A percentile compares a stretch with the other conserved stretches of the same genome.
phyloP scores from a whole-genome alignment of 1,284 basidiomycete genomes.

The Meira miltonrushii region DNA sequence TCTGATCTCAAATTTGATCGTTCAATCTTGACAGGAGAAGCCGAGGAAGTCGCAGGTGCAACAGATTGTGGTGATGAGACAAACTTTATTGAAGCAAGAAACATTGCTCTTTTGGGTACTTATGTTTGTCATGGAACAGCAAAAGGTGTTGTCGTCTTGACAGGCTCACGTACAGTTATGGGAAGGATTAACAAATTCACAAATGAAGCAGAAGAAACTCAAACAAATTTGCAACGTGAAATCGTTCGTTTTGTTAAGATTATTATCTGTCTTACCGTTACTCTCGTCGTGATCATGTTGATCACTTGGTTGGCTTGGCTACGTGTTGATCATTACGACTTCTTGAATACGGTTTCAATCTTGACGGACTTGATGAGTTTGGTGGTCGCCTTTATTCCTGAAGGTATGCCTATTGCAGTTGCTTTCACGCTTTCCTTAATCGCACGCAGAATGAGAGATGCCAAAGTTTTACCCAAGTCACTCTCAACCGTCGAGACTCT shows the following conservation, averaged over 20 bases:
- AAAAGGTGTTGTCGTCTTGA: conserved; percentile 37
- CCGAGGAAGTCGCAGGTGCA: conserved; percentile 29
- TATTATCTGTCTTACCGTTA: conserved; percentile 62
- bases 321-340: conserved; percentile 56
- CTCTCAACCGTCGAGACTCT: conserved; percentile 96
- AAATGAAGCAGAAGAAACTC: conserved; percentile 79
- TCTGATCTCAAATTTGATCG: conserved; percentile 22
- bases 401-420: conserved; percentile 91
- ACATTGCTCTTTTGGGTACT: no score
- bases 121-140: conserved; percentile 20
- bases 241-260: conserved; percentile 60
- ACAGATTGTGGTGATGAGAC: not conserved
- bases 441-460: conserved; percentile 90
- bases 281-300: conserved; percentile 13
- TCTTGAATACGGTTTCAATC: conserved; percentile 67
- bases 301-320: conserved; percentile 56
- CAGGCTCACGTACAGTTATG: conserved; percentile 46
- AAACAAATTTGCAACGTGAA: conserved; percentile 75
- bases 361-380: conserved; percentile 88
- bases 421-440: conserved; percentile 94
- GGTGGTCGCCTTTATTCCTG: conserved; percentile 86
- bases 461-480: conserved; percentile 91
- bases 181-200: conserved; percentile 58
- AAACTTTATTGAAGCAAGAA: no score
- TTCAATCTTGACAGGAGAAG: conserved; percentile 41